Conservation (phyloP, 805 yeast genomes). For the Gaillardinia entomophila region DNA sequence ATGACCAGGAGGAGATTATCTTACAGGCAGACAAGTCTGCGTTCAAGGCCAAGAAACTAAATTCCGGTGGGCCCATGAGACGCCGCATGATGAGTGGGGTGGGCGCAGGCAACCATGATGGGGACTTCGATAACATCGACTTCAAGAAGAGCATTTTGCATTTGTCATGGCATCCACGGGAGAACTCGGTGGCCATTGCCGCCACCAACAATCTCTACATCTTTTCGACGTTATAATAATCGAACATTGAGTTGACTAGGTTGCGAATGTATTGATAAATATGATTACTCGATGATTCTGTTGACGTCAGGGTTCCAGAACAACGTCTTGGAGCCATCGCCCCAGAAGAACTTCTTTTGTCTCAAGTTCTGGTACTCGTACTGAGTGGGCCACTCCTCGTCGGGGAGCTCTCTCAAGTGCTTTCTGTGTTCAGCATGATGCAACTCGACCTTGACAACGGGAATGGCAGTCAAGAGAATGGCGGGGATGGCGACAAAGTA, state of each 20-base stretch:
- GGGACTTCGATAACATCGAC: constrained; percentile 77
- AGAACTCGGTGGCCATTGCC: constrained; percentile 95
- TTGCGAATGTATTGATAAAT: too few relatives aligned
- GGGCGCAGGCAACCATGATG: constrained; percentile 46
- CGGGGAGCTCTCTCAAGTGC: constrained; percentile 67
- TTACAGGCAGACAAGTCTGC: constrained; percentile 98
- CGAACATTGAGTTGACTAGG: too few relatives aligned
- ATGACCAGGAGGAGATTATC: constrained; percentile 54
- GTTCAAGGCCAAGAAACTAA: constrained; percentile 70
- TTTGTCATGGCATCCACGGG: constrained; percentile 97
- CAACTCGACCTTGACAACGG: constrained; percentile 75
- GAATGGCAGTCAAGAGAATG: constrained; percentile 66
- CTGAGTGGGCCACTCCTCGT: constrained; percentile 89
- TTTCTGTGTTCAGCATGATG: constrained; percentile 89
- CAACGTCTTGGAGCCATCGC: constrained; percentile 94
- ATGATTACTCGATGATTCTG: constrained; percentile 67
- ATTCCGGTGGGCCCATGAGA: constrained; percentile 36
- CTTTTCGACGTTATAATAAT: constrained; percentile 60
- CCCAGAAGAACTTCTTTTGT: constrained; percentile 91
- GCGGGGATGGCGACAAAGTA: constrained; percentile 79
- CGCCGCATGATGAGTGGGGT: constrained; percentile 46
- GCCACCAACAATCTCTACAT: constrained; percentile 93
- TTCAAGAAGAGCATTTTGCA: constrained; percentile 92
- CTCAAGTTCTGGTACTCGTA: constrained; percentile 91
- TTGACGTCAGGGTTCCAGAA: constrained; percentile 94